phyloP scores from a whole-genome alignment of 116 monocot species.

The Iris pallida region DNA sequence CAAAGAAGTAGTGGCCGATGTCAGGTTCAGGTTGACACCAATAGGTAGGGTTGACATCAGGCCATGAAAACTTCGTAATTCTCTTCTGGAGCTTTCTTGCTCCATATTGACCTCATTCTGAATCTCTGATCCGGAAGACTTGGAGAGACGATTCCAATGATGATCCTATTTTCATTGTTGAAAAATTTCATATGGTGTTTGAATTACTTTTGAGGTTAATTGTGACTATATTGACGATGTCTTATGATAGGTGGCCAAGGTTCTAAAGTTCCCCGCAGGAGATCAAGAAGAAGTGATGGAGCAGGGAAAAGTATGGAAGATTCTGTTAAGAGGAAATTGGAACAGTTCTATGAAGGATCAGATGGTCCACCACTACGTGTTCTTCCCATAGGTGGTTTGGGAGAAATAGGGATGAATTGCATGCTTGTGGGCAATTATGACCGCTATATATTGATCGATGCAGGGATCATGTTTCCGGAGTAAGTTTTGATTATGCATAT shows the following conservation, averaged over 20 bases:
- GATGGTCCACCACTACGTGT: constrained; percentile 93
- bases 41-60: too few species aligned
- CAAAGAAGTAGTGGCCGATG: too few species aligned
- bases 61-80: too few species aligned
- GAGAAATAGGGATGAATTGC: constrained; percentile 99
- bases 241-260: constrained; percentile 29
- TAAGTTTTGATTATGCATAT: constrained; percentile 27
- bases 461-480: constrained; percentile 99
- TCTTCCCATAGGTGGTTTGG: constrained; percentile 96
- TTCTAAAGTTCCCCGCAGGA: constrained; percentile 46
- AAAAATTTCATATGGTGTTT: background rate
- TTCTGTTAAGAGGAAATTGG: constrained; percentile 90
- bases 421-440: constrained; percentile 99
- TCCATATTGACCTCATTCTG: too few species aligned
- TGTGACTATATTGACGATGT: background rate
- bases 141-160: too few species aligned
- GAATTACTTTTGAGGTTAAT: constrained; percentile 4
- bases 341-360: constrained; percentile 94
- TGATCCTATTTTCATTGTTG: too few species aligned
- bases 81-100: too few species aligned
- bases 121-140: too few species aligned
- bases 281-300: constrained; percentile 70
- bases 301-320: constrained; percentile 91
- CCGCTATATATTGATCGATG: constrained; percentile 94
- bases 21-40: too few species aligned